phyloP scores from a whole-genome alignment of 78 protist species.

The Dictyostelium firmibasis region DNA sequence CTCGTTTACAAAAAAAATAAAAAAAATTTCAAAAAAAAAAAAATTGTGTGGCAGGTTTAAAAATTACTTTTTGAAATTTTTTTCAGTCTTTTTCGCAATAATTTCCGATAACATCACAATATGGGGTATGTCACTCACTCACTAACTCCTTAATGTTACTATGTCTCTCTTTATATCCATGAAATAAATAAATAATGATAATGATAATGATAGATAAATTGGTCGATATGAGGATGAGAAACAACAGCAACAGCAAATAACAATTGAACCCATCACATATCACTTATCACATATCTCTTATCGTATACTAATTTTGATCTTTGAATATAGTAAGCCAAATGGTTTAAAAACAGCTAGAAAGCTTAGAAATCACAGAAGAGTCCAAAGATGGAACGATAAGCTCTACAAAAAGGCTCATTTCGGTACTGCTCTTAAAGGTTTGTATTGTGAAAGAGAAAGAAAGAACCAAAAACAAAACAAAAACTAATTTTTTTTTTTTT shows the following conservation, averaged over 20 bases:
- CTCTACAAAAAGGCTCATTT: slow-evolving; percentile 95
- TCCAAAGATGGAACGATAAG: slow-evolving; percentile 97
- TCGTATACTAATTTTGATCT: neutral
- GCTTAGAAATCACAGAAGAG: slow-evolving; percentile 86
- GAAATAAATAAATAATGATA: neutral
- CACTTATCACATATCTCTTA: neutral
- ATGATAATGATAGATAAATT: neutral
- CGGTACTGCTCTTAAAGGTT: slow-evolving; percentile 89
- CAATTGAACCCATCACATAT: too few relatives aligned
- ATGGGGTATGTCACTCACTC: slow-evolving; percentile 22
- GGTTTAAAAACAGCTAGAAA: slow-evolving; percentile 90
- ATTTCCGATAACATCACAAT: neutral
- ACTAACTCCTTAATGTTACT: neutral
- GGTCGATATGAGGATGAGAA: neutral
- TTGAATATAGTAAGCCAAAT: slow-evolving; percentile 50
- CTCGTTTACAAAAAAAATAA: neutral
- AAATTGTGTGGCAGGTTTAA: neutral
- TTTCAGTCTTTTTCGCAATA: slow-evolving; percentile 2
- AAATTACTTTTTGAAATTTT: neutral
- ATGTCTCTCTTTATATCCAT: neutral
- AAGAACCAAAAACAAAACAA: neutral
- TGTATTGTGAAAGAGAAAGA: neutral
- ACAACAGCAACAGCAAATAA: too few relatives aligned
- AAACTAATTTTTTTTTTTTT: neutral
- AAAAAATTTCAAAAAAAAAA: neutral